phyloP scores from a whole-genome alignment of 1,284 basidiomycete genomes.

The Apiotrichum sp. region DNA sequence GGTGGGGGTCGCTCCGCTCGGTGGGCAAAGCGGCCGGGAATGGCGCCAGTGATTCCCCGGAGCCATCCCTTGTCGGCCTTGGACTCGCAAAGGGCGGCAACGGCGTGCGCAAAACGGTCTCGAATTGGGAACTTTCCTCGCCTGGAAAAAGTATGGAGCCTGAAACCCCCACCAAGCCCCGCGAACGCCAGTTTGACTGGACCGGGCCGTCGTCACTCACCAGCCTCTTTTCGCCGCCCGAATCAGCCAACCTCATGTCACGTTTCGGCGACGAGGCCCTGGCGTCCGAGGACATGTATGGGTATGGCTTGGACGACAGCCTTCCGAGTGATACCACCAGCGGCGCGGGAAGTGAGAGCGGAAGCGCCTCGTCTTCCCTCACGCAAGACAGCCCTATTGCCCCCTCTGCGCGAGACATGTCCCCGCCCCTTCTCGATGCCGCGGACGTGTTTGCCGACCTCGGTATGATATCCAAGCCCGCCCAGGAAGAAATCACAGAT shows the following conservation, averaged over 20 bases:
- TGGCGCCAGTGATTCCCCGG: slow-evolving; percentile 11
- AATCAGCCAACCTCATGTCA: neutral
- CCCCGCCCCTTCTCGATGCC: slow-evolving; percentile 10
- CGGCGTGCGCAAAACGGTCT: slow-evolving; percentile 33
- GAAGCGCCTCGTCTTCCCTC: neutral
- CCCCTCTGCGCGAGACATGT: neutral
- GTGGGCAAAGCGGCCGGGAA: slow-evolving; percentile 8
- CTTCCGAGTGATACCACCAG: neutral
- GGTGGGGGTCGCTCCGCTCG: slow-evolving; percentile 20
- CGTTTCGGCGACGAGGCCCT: slow-evolving; percentile 26
- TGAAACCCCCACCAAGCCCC: slow-evolving; percentile 12
- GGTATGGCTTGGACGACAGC: neutral
- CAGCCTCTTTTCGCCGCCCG: slow-evolving; percentile 11
- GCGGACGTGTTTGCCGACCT: slow-evolving; percentile 7
- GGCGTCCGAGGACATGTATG: slow-evolving; percentile 31
- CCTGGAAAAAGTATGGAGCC: slow-evolving; percentile 15
- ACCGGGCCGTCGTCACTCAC: slow-evolving; percentile 8
- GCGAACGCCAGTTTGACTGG: neutral
- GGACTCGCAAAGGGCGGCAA: slow-evolving; percentile 29
- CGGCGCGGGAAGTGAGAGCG: neutral
- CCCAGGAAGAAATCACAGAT: slow-evolving; percentile 1
- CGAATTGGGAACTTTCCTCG: slow-evolving; percentile 32
- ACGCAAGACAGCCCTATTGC: neutral
- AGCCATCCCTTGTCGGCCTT: slow-evolving; percentile 20
- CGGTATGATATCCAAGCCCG: neutral